Percentiles rank a stretch among this genome's conserved stretches.
Evolutionary conservation across 2,329 filamentous ascomycete species (phyloP).

Genomic region (Cordyceps cateniannulata): DNA sequence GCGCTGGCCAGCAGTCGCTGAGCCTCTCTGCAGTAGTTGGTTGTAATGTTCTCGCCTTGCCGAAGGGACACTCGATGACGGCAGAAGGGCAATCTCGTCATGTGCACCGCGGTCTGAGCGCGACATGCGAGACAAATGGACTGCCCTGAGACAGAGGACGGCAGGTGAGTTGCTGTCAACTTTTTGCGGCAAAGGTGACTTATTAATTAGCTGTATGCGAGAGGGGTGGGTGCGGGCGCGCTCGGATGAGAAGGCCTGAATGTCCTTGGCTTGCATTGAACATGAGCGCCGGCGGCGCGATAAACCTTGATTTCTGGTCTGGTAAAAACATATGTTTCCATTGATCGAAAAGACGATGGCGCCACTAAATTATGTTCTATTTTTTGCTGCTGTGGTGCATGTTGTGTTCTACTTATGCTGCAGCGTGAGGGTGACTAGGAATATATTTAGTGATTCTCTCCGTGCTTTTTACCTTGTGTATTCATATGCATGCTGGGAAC

Average conservation of each 20-base stretch:
- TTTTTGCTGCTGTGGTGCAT: neutral
- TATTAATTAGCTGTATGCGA: no score
- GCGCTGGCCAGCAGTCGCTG: no score
- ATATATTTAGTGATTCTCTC: no score
- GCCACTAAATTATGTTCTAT: neutral
- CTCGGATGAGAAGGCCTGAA: neutral
- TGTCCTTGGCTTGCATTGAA: neutral
- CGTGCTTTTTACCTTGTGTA: no score
- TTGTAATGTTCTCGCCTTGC: no score
- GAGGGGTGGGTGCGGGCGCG: no score
- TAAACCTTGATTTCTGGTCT: neutral
- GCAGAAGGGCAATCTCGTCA: no score
- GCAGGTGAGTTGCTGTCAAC: neutral
- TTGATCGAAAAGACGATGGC: neutral
- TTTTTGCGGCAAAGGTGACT: no score
- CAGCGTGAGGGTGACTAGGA: no score
- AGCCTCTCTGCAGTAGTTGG: no score
- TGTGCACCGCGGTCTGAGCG: neutral
- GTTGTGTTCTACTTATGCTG: neutral
- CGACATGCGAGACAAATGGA: neutral
- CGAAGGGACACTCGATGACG: no score
- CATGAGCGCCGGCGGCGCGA: neutral
- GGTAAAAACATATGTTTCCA: neutral
- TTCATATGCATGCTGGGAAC: no score
- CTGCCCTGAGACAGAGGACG: neutral